Evolutionary conservation across 139 green algal genomes (phyloP).

Genomic region (Micractinium sp.): DNA sequence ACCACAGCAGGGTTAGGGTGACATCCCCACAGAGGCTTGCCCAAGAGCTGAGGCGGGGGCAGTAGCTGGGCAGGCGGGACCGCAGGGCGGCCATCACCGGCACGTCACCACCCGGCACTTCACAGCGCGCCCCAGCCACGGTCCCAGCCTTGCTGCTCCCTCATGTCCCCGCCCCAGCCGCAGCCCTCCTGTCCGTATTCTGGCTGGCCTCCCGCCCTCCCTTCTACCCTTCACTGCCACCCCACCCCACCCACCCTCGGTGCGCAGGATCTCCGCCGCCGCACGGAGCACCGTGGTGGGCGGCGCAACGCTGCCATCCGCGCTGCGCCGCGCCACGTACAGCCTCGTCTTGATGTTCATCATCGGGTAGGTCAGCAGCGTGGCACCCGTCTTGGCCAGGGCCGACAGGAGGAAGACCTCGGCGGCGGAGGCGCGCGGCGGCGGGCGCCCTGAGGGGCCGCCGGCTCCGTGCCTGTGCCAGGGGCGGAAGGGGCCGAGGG

Average conservation of each 20-base stretch:
- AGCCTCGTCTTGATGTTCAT: constrained; percentile 86
- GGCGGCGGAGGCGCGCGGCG: constrained; percentile 23
- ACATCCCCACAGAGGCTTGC: background rate
- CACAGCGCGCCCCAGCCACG: no score
- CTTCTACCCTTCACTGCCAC: no score
- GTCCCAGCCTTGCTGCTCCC: no score
- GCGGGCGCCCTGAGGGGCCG: no score
- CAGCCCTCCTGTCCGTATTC: no score
- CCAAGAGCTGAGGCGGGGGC: background rate
- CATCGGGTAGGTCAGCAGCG: constrained; percentile 94
- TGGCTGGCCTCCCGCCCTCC: no score
- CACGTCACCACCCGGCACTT: no score
- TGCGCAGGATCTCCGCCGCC: constrained; percentile 62
- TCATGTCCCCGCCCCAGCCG: no score
- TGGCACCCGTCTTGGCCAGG: constrained; percentile 92
- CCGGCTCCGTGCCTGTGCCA: no score
- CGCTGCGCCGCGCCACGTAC: constrained; percentile 27
- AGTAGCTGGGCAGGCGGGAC: background rate
- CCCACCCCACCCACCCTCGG: constrained; percentile 54
- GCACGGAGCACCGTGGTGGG: constrained; percentile 74
- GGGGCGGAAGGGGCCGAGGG: no score
- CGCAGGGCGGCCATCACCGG: background rate
- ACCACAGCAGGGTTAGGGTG: background rate
- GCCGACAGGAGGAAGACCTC: constrained; percentile 89
- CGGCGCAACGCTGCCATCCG: constrained; percentile 45